Evolutionary conservation across 2,329 filamentous ascomycete species (phyloP).

Genomic region (Pseudogymnoascus sp.): DNA sequence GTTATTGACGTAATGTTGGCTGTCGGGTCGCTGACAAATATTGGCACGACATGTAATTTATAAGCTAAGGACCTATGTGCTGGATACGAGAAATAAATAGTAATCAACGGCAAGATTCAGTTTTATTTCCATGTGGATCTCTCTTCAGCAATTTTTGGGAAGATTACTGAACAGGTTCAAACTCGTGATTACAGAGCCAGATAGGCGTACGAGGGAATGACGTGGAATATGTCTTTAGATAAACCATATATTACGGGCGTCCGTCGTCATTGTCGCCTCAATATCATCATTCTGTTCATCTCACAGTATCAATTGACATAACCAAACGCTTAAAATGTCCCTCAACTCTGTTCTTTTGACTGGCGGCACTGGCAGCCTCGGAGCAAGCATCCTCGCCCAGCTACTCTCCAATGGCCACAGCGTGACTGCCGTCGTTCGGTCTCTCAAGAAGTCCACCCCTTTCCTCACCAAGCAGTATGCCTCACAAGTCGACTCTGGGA

Average conservation of each 20-base stretch:
- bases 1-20: no score
- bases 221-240: not conserved
- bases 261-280: not conserved
- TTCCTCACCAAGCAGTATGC: slow-evolving; percentile 12
- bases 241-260: not conserved
- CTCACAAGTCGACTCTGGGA: not conserved
- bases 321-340: not conserved
- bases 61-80: not conserved
- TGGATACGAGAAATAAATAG: not conserved
- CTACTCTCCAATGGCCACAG: slow-evolving; percentile 3
- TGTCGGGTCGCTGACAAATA: not conserved
- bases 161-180: not conserved
- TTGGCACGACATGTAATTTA: not conserved
- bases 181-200: not conserved
- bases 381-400: slow-evolving; percentile 4
- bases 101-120: not conserved
- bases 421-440: slow-evolving; percentile 9
- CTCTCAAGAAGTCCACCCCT: not conserved
- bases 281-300: not conserved
- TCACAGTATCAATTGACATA: not conserved
- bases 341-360: slow-evolving; percentile 11
- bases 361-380: slow-evolving; percentile 13
- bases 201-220: not conserved
- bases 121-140: not conserved
- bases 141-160: not conserved